Conservation (phyloP, 257 asterid genomes). For the Rubia yunnanensis region DNA sequence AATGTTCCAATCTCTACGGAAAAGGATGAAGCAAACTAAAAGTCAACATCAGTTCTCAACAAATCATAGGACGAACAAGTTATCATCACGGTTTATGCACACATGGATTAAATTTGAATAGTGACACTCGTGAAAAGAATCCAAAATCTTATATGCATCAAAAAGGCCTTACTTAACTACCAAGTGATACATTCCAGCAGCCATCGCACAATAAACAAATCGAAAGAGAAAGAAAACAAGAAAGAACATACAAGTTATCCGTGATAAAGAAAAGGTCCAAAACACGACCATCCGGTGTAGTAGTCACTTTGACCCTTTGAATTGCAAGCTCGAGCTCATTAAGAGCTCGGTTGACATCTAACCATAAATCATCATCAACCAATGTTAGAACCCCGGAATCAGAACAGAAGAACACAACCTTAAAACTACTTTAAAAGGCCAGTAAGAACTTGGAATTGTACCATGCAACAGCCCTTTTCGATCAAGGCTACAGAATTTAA, state of each 20-base stretch:
- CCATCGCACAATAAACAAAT: not conserved
- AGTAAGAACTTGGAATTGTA: conserved; percentile 13
- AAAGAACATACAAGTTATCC: conserved; percentile 56
- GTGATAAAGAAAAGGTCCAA: conserved; percentile 71
- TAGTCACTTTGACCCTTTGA: conserved; percentile 74
- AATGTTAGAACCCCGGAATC: not conserved
- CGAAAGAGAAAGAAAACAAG: not conserved
- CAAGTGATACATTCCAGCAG: not conserved
- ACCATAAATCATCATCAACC: not conserved
- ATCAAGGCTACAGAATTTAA: conserved; percentile 51
- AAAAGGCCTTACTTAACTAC: not conserved
- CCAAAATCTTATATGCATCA: not conserved
- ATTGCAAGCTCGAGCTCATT: conserved; percentile 61
- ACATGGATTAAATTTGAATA: no score
- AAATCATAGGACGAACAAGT: no score
- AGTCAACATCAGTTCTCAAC: not conserved
- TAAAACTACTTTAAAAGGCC: not conserved
- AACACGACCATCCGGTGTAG: conserved; percentile 68
- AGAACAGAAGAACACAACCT: conserved; percentile 2
- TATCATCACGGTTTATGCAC: not conserved
- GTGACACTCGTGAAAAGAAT: not conserved
- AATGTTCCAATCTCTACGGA: not conserved
- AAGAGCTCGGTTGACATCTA: conserved; percentile 68
- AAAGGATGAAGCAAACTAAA: not conserved
- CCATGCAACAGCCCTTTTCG: conserved; percentile 73